Conservation (phyloP, 1,139 yeast genomes). For the Hemisphaericaspora lyxosophila region DNA sequence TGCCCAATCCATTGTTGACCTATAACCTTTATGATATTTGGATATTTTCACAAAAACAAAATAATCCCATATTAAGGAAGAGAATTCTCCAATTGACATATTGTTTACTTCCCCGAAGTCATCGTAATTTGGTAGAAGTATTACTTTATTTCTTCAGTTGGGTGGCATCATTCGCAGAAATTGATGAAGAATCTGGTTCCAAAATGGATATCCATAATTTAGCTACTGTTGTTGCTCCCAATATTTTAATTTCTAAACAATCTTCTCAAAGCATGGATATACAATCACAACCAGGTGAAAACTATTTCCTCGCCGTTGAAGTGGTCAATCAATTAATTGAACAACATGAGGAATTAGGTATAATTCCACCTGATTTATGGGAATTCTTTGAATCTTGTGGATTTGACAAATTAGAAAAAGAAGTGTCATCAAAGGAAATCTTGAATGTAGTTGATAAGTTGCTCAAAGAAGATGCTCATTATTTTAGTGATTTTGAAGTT, state of each 20-base stretch:
- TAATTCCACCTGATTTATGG: constrained; percentile 63
- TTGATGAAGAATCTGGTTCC: constrained; percentile 84
- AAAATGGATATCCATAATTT: constrained; percentile 96
- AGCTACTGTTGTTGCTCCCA: constrained; percentile 95
- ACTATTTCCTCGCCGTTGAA: constrained; percentile 86
- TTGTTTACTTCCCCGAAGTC: constrained; percentile 76
- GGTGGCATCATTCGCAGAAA: constrained; percentile 94
- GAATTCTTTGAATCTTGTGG: constrained; percentile 38
- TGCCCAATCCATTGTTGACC: constrained; percentile 89
- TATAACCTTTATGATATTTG: constrained; percentile 75
- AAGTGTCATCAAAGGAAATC: constrained; percentile 38
- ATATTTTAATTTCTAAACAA: constrained; percentile 63
- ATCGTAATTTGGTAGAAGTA: constrained; percentile 86
- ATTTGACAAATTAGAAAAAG: constrained; percentile 22
- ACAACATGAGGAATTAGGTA: constrained; percentile 75
- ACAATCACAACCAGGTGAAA: constrained; percentile 52
- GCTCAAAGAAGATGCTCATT: constrained; percentile 29
- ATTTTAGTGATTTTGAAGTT: constrained; percentile 14
- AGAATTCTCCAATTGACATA: constrained; percentile 68
- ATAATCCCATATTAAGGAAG: constrained; percentile 49
- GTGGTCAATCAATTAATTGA: constrained; percentile 84
- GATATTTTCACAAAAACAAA: constrained; percentile 68
- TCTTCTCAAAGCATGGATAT: constrained; percentile 17
- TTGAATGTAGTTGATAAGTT: constrained; percentile 32
- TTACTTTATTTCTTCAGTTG: constrained; percentile 83